phyloP scores from a whole-genome alignment of 208 protist genomes.

The Leptomonas pyrrhocoris region DNA sequence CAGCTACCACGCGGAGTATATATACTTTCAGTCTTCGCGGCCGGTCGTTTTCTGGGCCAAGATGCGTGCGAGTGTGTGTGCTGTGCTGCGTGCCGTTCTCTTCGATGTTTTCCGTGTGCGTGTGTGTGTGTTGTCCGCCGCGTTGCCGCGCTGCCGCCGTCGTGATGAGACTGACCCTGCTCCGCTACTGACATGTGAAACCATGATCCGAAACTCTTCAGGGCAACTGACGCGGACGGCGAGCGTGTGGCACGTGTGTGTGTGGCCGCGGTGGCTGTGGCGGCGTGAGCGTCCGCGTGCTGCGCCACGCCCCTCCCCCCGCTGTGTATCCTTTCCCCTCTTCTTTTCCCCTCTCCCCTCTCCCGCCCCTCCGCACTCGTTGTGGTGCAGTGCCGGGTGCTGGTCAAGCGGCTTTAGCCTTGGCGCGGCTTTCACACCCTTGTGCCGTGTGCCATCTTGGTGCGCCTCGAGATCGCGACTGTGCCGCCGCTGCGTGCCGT shows the following conservation, averaged over 20 bases:
- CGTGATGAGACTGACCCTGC: slow-evolving; percentile 26
- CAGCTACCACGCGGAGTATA: slow-evolving; percentile 22
- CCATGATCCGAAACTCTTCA: slow-evolving; percentile 28
- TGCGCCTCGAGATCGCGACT: slow-evolving; percentile 29
- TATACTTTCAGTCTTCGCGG: slow-evolving; percentile 16
- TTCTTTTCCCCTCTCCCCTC: background rate
- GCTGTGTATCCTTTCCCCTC: too few relatives aligned
- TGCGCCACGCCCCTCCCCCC: too few relatives aligned
- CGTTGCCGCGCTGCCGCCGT: slow-evolving; percentile 1
- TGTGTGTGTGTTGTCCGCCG: background rate
- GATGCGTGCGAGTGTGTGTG: slow-evolving; percentile 2
- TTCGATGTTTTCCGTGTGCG: background rate
- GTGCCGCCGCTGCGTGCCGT: background rate
- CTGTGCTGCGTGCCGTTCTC: background rate
- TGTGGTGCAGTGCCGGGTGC: background rate
- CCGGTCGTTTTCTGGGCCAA: slow-evolving; percentile 24
- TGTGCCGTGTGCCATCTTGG: slow-evolving; percentile 39
- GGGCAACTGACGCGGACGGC: slow-evolving; percentile 22
- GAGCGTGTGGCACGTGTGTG: background rate
- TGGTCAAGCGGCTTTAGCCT: slow-evolving; percentile 35
- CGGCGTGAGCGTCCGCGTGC: too few relatives aligned
- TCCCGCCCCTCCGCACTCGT: background rate
- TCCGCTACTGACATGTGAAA: slow-evolving; percentile 29
- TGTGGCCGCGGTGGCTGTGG: too few relatives aligned
- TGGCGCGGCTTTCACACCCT: slow-evolving; percentile 35